Percentiles rank a stretch among this genome's conserved stretches.
Conservation (phyloP, 2,329 filamentous ascomycete species). For the Penicillium sp. region DNA sequence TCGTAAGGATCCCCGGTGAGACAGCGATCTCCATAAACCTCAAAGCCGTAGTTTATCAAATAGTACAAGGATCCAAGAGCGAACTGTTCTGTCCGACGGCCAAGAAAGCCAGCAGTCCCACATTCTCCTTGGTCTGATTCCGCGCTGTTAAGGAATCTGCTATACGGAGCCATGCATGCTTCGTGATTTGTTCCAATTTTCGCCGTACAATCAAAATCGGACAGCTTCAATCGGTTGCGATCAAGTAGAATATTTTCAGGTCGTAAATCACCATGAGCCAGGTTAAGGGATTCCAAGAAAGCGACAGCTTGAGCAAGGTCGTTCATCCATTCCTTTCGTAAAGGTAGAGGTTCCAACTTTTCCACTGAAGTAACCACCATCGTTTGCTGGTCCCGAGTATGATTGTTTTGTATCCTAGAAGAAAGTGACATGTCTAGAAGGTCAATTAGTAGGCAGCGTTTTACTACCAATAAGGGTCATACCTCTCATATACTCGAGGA, state of each 20-base stretch:
- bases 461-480: too few relatives aligned
- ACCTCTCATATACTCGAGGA: constrained; percentile 1
- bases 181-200: constrained; percentile 26
- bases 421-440: neutral
- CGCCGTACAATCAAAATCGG: constrained; percentile 31
- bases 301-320: constrained; percentile 31
- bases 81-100: constrained; percentile 34
- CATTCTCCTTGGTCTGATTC: constrained; percentile 19
- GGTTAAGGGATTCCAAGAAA: constrained; percentile 33
- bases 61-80: constrained; percentile 34
- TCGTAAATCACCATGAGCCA: constrained; percentile 33
- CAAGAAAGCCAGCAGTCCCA: constrained; percentile 24
- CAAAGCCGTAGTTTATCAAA: constrained; percentile 33
- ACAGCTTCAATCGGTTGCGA: constrained; percentile 28
- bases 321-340: constrained; percentile 34
- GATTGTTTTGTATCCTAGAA: constrained; percentile 26
- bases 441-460: too few relatives aligned
- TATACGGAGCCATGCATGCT: constrained; percentile 26
- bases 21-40: constrained; percentile 29
- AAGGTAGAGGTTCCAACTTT: constrained; percentile 26
- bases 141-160: constrained; percentile 24
- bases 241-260: constrained; percentile 34
- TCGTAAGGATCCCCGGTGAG: constrained; percentile 25
- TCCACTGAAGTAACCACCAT: constrained; percentile 25
- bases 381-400: constrained; percentile 21